Conservation (phyloP, 306 rosid species). For the Ochetophila trinervis region DNA sequence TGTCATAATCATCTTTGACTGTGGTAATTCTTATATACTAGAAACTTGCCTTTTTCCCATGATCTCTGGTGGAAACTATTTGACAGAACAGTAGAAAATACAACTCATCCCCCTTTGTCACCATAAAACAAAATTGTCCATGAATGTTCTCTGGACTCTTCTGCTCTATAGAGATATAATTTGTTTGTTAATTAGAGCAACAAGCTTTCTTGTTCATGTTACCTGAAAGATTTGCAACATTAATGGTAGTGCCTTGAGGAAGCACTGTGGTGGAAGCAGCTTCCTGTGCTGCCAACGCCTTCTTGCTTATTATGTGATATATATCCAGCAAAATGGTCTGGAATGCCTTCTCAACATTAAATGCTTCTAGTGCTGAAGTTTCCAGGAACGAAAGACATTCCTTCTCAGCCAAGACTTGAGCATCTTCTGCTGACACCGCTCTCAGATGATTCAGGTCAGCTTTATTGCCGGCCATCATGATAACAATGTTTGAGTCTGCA, state of each 20-base stretch:
- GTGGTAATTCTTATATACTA: too few species aligned
- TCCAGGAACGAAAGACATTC: constrained; percentile 63
- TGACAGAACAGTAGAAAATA: too few species aligned
- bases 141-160: constrained; percentile 20
- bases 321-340: constrained; percentile 71
- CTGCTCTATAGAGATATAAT: constrained; percentile 1
- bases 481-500: constrained; percentile 74
- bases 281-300: constrained; percentile 75
- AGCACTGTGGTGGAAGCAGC: constrained; percentile 47
- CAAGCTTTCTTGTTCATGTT: constrained; percentile 43
- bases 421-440: constrained; percentile 54
- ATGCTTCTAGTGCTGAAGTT: constrained; percentile 72
- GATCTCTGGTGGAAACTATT: too few species aligned
- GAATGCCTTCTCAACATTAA: constrained; percentile 71
- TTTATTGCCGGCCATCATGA: constrained; percentile 71
- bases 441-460: constrained; percentile 68
- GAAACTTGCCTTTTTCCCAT: too few species aligned
- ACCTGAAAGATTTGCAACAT: constrained; percentile 43
- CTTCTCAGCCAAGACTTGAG: constrained; percentile 58
- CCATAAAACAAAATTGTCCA: constrained; percentile 11
- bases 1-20: too few species aligned
- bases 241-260: constrained; percentile 71
- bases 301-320: constrained; percentile 64
- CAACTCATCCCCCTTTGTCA: neutral
- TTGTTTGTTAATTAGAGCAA: constrained; percentile 51